A percentile compares a stretch with the other conserved stretches of the same genome.
Conservation (phyloP, 805 yeast species). For the Saturnispora zaruensis region DNA sequence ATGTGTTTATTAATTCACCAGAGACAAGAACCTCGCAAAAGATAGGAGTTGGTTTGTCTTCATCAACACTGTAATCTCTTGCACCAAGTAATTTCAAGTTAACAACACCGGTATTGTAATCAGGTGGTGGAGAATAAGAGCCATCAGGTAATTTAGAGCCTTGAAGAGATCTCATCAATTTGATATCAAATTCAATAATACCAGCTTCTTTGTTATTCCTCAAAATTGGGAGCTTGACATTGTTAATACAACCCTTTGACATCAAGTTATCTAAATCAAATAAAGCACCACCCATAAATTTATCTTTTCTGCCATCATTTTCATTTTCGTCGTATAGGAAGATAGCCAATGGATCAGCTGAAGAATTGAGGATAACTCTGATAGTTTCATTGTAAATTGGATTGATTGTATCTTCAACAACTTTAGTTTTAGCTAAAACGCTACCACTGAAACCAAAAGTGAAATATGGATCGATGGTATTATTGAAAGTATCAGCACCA, state of each 20-base stretch:
- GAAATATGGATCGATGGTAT: slow-evolving; percentile 86
- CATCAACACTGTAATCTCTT: slow-evolving; percentile 39
- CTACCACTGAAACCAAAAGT: slow-evolving; percentile 53
- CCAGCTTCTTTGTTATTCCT: slow-evolving; percentile 85
- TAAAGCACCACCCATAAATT: slow-evolving; percentile 67
- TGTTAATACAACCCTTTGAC: slow-evolving; percentile 41
- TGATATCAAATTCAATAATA: slow-evolving; percentile 56
- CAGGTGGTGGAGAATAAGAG: slow-evolving; percentile 77
- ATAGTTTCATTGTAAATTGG: slow-evolving; percentile 85
- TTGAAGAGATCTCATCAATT: slow-evolving; percentile 68
- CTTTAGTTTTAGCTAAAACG: slow-evolving; percentile 59
- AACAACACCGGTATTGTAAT: slow-evolving; percentile 86
- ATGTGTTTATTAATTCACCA: slow-evolving; percentile 48
- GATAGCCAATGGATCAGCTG: slow-evolving; percentile 75
- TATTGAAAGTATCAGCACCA: slow-evolving; percentile 62
- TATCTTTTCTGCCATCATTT: slow-evolving; percentile 60
- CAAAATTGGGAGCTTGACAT: slow-evolving; percentile 48
- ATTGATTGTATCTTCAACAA: slow-evolving; percentile 52
- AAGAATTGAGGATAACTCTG: slow-evolving; percentile 58
- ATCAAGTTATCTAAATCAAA: slow-evolving; percentile 62
- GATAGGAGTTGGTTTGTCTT: slow-evolving; percentile 43
- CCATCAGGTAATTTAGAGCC: slow-evolving; percentile 66
- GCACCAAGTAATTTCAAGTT: slow-evolving; percentile 58
- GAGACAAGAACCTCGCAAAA: slow-evolving; percentile 66
- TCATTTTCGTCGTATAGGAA: slow-evolving; percentile 64